Base-by-base conservation (phyloP, 352 stramenopile species). In the Phytophthora cajani region DNA sequence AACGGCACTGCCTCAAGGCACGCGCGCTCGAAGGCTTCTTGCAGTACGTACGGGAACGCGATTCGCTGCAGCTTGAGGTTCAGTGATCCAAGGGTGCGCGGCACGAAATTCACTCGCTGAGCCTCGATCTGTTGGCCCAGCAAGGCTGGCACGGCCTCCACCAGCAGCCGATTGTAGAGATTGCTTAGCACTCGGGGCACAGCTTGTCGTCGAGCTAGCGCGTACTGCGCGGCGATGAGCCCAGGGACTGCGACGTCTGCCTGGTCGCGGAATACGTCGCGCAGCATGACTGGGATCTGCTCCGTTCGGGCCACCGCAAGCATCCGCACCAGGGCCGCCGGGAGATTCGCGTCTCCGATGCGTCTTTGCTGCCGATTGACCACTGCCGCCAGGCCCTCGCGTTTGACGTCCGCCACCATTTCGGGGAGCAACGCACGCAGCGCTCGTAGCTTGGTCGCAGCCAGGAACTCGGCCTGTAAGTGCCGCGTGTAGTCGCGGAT, bases 1-100 rank as follows among this genome's bases (percentile, higher is more conserved):
- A 75, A 86, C 7, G 87, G 84, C 44, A 94, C 83, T 0, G 60
- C 77, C 60, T 94, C 85, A 6, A 94, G 67, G 32, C 87, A 89
- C 0, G 87, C 72, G 14, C 84, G 73, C 19, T 89, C 74, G 17
- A 83, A 91, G 7, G 87, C 69, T 63, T 91, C 85, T 40, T 80
- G 72, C 23, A 91, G 19, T 30, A 84, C 77, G 49, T 91, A 91
- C 16, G 84, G 87, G 44, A 92, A 89, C 12, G 85, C 82, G 14
- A 90, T 69, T 10, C 65, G 67, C 36, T 79, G 66, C 19, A 92
- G 58, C 51, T 90, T 82, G 23, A 71, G 21, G 8, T 64, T 65
- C 6, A 92, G 53, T 0, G 80, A 88, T 11, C 64, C 62, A 1
- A 94, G 65, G 17, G 85, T 81, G n/a, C 71, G 62, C 0, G 84